Evolutionary conservation across 306 rosid genomes (phyloP).

Genomic region (Lotus japonicus): DNA sequence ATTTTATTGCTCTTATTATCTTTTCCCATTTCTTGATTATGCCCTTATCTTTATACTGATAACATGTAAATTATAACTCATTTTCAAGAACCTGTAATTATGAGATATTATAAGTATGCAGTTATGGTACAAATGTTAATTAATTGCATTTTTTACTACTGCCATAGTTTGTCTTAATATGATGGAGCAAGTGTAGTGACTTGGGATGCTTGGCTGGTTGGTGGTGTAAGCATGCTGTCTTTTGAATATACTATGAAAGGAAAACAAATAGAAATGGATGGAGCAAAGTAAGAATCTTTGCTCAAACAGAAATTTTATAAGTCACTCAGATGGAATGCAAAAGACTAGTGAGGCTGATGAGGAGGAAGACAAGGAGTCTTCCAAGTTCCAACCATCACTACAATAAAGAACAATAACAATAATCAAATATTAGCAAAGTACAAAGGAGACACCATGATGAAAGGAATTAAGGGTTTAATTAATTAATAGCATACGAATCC

Average conservation of each 20-base stretch:
- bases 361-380: too few relatives aligned
- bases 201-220: not conserved
- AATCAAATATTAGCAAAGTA: too few relatives aligned
- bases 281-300: too few relatives aligned
- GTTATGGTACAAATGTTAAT: not conserved
- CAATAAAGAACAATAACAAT: too few relatives aligned
- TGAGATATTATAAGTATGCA: not conserved
- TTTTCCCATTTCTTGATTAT: not conserved
- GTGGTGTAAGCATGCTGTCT: conserved; percentile 7
- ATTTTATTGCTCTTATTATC: not conserved
- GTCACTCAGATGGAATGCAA: too few relatives aligned
- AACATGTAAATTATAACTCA: not conserved
- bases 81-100: not conserved
- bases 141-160: not conserved
- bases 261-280: too few relatives aligned
- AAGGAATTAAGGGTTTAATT: too few relatives aligned
- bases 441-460: too few relatives aligned
- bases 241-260: not conserved
- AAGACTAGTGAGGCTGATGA: too few relatives aligned
- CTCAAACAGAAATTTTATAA: too few relatives aligned
- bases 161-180: not conserved
- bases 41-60: not conserved
- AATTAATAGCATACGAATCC: conserved; percentile 31
- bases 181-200: not conserved
- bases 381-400: too few relatives aligned